A percentile compares a stretch with the other conserved stretches of the same genome.
Evolutionary conservation across 176 grass and related monocot genomes (phyloP).

Genomic region (Aegilops umbellulata): DNA sequence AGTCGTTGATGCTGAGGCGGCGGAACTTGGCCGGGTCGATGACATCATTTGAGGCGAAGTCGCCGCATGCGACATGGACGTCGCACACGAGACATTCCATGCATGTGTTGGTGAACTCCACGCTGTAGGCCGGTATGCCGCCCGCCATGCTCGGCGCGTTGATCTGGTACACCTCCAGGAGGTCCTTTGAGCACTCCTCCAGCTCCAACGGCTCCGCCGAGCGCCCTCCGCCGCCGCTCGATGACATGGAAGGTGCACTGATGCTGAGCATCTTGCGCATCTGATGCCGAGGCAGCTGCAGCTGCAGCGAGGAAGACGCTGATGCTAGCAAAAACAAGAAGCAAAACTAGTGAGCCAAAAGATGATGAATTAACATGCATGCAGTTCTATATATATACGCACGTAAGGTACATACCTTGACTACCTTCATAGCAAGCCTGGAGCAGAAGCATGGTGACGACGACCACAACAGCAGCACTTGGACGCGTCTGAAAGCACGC

Average conservation of each 20-base stretch:
- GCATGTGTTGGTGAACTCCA: background rate
- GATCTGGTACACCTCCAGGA: background rate
- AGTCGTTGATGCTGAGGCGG: slow-evolving; percentile 8
- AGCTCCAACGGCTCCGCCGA: background rate
- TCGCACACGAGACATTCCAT: background rate
- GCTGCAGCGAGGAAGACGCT: background rate
- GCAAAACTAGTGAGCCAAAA: background rate
- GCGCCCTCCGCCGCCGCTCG: background rate
- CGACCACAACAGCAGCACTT: background rate
- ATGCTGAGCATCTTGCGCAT: background rate
- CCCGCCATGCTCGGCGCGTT: background rate
- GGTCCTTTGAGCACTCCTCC: background rate
- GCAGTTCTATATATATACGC: background rate
- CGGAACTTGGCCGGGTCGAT: slow-evolving; percentile 14
- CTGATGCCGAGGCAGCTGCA: background rate
- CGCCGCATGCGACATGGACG: slow-evolving; percentile 24
- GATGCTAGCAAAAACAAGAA: background rate
- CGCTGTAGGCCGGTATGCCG: slow-evolving; percentile 23
- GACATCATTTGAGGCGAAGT: slow-evolving; percentile 24
- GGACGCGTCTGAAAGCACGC: background rate
- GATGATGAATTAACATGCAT: background rate
- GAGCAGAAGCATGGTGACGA: background rate
- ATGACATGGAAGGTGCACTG: background rate
- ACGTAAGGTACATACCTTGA: no score
- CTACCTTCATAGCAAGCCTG: background rate